Conservation (phyloP, 2,329 filamentous ascomycete species). For the Cladosporium sp. region DNA sequence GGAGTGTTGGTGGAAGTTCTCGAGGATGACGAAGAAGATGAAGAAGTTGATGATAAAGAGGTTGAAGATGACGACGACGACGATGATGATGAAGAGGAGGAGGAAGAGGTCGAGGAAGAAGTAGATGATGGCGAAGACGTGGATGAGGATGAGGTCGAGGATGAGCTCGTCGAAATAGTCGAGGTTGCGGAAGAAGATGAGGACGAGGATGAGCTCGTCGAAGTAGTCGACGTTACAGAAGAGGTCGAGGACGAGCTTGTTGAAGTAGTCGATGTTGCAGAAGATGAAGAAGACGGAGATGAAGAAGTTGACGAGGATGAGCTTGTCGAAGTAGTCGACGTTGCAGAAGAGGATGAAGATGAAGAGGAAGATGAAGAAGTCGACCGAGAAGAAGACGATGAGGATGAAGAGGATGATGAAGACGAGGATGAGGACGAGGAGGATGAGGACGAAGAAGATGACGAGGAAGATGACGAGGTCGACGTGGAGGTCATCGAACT, state of each 20-base stretch:
- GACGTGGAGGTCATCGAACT: neutral
- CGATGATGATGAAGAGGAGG: neutral
- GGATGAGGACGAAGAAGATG: neutral
- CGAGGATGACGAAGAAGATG: neutral
- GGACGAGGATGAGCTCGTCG: neutral
- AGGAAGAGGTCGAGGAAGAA: neutral
- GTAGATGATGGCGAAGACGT: neutral
- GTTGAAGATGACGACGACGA: too few relatives aligned
- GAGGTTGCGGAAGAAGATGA: neutral
- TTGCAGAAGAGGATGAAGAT: slow-evolving; percentile 1
- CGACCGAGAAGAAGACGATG: slow-evolving; percentile 3
- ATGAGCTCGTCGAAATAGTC: neutral
- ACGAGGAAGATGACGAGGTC: slow-evolving; percentile 2
- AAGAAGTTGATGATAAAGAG: neutral
- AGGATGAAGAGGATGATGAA: neutral
- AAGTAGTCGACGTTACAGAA: neutral
- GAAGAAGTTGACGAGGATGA: slow-evolving; percentile 1
- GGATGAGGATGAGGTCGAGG: neutral
- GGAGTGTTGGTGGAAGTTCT: neutral
- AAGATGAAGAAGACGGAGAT: too few relatives aligned
- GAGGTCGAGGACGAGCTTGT: neutral
- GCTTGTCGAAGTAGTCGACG: neutral
- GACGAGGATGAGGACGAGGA: slow-evolving; percentile 2
- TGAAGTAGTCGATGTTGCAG: too few relatives aligned
- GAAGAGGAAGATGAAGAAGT: slow-evolving; percentile 2